Conservation (phyloP, 495 filamentous ascomycete genomes). For the Thermothielavioides terrestris region DNA sequence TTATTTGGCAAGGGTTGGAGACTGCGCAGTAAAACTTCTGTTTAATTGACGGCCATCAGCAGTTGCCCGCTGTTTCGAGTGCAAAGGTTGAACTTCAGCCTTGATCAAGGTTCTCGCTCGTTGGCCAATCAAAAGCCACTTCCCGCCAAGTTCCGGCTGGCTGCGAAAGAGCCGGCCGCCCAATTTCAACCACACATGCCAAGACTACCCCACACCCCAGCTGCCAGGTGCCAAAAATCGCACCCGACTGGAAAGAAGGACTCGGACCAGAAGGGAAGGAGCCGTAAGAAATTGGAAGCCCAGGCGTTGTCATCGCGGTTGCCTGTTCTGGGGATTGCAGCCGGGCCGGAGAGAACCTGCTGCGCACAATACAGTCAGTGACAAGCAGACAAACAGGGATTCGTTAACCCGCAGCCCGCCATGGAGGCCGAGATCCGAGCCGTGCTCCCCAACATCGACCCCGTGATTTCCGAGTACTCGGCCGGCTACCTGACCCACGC, state of each 20-base stretch:
- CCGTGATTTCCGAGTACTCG: conserved; percentile 84
- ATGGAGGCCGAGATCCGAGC: conserved; percentile 93
- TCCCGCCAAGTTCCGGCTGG: conserved; percentile 1
- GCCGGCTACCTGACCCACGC: conserved; percentile 92
- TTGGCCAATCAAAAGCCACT: background rate
- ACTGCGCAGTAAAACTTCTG: too few relatives aligned
- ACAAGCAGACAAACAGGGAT: too few relatives aligned
- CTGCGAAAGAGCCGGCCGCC: conserved; percentile 6
- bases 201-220: background rate
- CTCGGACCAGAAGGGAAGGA: background rate
- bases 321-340: too few relatives aligned
- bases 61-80: background rate
- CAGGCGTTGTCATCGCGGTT: too few relatives aligned
- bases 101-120: conserved; percentile 1
- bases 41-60: too few relatives aligned
- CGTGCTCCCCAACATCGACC: conserved; percentile 81
- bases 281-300: too few relatives aligned
- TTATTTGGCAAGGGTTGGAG: too few relatives aligned
- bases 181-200: conserved; percentile 4
- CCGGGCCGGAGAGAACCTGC: too few relatives aligned
- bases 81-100: background rate
- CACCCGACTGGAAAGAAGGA: too few relatives aligned
- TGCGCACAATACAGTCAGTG: too few relatives aligned
- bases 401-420: conserved; percentile 11
- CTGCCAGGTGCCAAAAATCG: background rate